phyloP scores from a whole-genome alignment of 345 rosid species.

The sweet orange (Citrus sinensis) region DVS_A1.0 CM039169.1:29517001-29517500 shows the following conservation, averaged over 20 bases:
- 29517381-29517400: background rate
- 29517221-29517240: constrained; percentile 92
- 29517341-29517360: constrained; percentile 69
- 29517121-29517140: background rate
- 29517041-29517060: background rate
- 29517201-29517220: constrained; percentile 79
- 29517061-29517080: background rate
- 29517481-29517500: background rate
- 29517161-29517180: background rate
- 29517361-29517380: constrained; percentile 3
- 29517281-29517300: constrained; percentile 88
- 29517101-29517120: background rate
- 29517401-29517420: background rate
- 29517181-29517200: constrained; percentile 48
- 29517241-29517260: constrained; percentile 73
- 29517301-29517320: constrained; percentile 90
- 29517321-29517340: constrained; percentile 98
- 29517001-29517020: constrained; percentile 1
- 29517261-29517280: constrained; percentile 66
- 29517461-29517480: background rate
- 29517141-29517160: background rate
- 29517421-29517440: background rate
- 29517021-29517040: background rate
- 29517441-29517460: background rate
- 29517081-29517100: background rate